A percentile compares a stretch with the other conserved stretches of the same genome.
Evolutionary conservation across 2,329 filamentous ascomycete genomes (phyloP).

Genomic region (Gyromitra esculenta): DNA sequence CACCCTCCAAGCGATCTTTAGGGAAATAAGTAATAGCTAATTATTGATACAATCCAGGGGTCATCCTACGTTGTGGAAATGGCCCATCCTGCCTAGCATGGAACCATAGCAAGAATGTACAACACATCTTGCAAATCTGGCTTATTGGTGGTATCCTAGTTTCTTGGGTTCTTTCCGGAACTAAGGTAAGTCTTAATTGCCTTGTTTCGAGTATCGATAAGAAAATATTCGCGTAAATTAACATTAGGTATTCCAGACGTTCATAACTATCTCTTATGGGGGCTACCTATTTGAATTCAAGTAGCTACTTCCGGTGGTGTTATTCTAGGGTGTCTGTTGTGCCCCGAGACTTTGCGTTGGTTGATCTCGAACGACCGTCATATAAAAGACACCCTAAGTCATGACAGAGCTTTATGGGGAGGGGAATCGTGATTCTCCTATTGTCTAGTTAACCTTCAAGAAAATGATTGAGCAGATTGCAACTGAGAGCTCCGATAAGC

Average conservation of each 20-base stretch:
- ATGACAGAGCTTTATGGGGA: conserved; percentile 60
- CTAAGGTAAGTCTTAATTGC: conserved; percentile 42
- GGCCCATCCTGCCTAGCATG: conserved; percentile 59
- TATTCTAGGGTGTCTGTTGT: conserved; percentile 54
- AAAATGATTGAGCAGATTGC: conserved; percentile 58
- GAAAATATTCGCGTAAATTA: background rate
- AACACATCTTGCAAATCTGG: conserved; percentile 59
- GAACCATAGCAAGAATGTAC: conserved; percentile 61
- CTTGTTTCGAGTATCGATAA: conserved; percentile 25
- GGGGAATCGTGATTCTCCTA: conserved; percentile 59
- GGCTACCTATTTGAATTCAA: conserved; percentile 63
- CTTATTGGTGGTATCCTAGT: conserved; percentile 65
- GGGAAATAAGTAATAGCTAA: conserved; percentile 4
- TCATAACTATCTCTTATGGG: conserved; percentile 61
- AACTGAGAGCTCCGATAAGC: conserved; percentile 58
- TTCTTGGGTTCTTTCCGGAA: conserved; percentile 61
- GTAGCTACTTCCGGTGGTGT: conserved; percentile 61
- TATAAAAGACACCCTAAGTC: conserved; percentile 61
- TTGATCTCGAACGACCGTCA: conserved; percentile 64
- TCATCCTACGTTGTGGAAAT: conserved; percentile 61
- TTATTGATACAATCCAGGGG: conserved; percentile 40
- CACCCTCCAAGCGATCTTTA: background rate
- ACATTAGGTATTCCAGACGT: conserved; percentile 55
- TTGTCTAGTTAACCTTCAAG: conserved; percentile 58
- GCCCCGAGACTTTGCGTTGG: conserved; percentile 59